Conservation (phyloP, 2,329 filamentous ascomycete species). For the Graphilbum sp. region DNA sequence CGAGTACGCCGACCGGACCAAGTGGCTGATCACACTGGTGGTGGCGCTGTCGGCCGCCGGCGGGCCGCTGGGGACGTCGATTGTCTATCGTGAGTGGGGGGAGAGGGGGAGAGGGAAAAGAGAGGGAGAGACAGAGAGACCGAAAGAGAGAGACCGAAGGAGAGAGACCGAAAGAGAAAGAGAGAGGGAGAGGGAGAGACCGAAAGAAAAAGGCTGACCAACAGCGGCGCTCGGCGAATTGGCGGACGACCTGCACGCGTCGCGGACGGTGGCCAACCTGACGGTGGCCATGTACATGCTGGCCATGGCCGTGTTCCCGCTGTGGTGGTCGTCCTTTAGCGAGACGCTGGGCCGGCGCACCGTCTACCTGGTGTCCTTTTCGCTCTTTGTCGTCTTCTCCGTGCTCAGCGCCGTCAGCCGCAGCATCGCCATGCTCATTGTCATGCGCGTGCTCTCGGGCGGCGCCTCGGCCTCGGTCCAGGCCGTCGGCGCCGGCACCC, state of each 20-base stretch:
- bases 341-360: conserved; percentile 56
- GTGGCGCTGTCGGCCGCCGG: conserved; percentile 62
- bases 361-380: conserved; percentile 65
- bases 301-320: conserved; percentile 64
- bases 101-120: neutral
- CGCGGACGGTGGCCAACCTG: conserved; percentile 53
- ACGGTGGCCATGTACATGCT: conserved; percentile 71
- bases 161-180: no score
- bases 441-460: conserved; percentile 57
- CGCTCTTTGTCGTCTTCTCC: conserved; percentile 55
- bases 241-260: conserved; percentile 41
- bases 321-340: conserved; percentile 78
- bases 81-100: conserved; percentile 57
- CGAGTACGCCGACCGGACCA: conserved; percentile 54
- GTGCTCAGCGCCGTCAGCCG: conserved; percentile 51
- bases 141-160: neutral
- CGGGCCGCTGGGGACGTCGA: conserved; percentile 69
- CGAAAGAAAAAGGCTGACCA: no score
- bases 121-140: neutral
- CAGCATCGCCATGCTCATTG: conserved; percentile 57
- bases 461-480: conserved; percentile 69
- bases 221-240: conserved; percentile 53
- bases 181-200: no score
- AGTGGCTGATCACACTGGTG: conserved; percentile 72
- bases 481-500: conserved; percentile 68